phyloP scores from a whole-genome alignment of 257 asterid genomes.

The Haberlea rhodopensis region DNA sequence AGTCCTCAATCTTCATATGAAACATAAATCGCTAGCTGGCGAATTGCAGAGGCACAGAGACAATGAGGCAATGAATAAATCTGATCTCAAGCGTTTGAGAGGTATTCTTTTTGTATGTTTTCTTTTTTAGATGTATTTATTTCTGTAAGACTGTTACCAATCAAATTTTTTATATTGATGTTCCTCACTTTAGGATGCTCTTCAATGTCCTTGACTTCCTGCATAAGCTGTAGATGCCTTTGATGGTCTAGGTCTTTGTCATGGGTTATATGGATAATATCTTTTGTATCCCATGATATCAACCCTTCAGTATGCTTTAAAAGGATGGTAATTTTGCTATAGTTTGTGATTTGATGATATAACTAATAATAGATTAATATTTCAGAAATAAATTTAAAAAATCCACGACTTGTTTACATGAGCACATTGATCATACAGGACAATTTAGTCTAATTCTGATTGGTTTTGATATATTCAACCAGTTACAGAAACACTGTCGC shows the following conservation, averaged over 20 bases:
- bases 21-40: constrained; percentile 71
- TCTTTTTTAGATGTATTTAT: background rate
- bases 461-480: too few relatives aligned
- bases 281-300: background rate
- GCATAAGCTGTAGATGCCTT: constrained; percentile 17
- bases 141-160: background rate
- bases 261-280: background rate
- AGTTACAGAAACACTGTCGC: too few relatives aligned
- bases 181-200: background rate
- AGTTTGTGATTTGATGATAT: too few relatives aligned
- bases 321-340: too few relatives aligned
- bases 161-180: constrained; percentile 8
- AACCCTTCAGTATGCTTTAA: too few relatives aligned
- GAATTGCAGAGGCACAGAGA: constrained; percentile 75
- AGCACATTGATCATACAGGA: too few relatives aligned
- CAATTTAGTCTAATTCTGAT: too few relatives aligned
- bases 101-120: constrained; percentile 43
- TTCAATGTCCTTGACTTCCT: constrained; percentile 17
- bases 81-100: constrained; percentile 58
- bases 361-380: too few relatives aligned
- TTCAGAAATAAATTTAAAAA: too few relatives aligned
- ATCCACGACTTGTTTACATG: too few relatives aligned
- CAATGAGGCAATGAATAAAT: constrained; percentile 72
- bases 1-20: constrained; percentile 60
- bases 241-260: background rate